Percentiles rank a stretch among this genome's conserved stretches.
Conservation (phyloP, 176 grass and related monocot species). For the Eremochloa ophiuroides region DNA sequence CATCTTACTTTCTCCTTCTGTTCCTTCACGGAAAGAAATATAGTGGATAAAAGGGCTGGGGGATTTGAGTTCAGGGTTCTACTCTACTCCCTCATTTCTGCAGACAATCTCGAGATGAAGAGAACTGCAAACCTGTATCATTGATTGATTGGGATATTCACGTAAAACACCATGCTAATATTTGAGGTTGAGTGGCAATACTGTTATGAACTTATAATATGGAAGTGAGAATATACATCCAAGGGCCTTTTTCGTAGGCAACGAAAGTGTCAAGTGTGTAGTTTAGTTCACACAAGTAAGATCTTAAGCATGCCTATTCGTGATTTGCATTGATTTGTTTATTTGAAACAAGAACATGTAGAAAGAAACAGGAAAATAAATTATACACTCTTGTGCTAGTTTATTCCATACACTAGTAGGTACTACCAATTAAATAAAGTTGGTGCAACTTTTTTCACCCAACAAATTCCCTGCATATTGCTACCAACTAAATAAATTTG, state of each 20-base stretch:
- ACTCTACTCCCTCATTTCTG: not conserved
- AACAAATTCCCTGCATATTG: not conserved
- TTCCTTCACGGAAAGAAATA: not conserved
- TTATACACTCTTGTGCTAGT: not conserved
- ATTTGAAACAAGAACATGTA: not conserved
- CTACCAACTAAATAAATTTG: not conserved
- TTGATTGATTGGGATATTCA: not conserved
- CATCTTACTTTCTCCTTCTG: not conserved
- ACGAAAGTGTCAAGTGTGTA: not conserved
- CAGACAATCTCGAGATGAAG: not conserved
- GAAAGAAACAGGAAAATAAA: not conserved
- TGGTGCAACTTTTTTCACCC: not conserved
- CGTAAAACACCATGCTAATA: not conserved
- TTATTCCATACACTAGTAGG: not conserved
- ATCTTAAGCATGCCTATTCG: not conserved
- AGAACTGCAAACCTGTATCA: not conserved
- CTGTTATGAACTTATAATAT: not conserved
- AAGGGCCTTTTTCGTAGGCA: not conserved
- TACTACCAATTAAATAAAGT: not conserved
- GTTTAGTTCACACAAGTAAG: not conserved
- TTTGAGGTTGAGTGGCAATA: not conserved
- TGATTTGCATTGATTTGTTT: slow-evolving; percentile 6
- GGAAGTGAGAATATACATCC: not conserved
- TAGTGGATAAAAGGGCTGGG: not conserved
- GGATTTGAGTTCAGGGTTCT: not conserved